phyloP scores from a whole-genome alignment of 2,329 filamentous ascomycete genomes.

The Torrubiellomyces zombiae region DNA sequence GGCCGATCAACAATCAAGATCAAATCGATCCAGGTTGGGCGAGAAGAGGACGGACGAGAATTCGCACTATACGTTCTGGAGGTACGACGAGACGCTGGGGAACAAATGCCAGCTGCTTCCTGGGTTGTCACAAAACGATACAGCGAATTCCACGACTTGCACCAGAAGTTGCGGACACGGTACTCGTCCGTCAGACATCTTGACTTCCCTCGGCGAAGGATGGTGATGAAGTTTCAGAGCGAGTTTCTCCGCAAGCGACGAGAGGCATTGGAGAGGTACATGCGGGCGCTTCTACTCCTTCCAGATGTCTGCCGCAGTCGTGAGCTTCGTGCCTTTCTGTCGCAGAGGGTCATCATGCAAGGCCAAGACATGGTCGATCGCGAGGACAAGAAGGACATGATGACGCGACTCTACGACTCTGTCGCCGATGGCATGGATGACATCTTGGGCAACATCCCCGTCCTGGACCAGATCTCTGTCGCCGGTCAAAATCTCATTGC shows the following conservation, averaged over 20 bases:
- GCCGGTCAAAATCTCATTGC: conserved; percentile 84
- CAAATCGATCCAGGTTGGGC: conserved; percentile 81
- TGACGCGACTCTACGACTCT: conserved; percentile 87
- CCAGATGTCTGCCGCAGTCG: conserved; percentile 90
- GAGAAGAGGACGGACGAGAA: conserved; percentile 82
- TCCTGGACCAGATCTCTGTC: conserved; percentile 82
- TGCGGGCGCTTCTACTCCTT: conserved; percentile 64
- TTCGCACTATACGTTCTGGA: conserved; percentile 89
- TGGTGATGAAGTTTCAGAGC: conserved; percentile 92
- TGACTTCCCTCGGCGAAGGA: conserved; percentile 79
- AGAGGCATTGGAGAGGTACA: conserved; percentile 67
- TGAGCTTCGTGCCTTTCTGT: conserved; percentile 82
- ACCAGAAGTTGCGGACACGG: conserved; percentile 69
- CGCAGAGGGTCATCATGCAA: conserved; percentile 62
- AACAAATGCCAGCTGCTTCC: conserved; percentile 90
- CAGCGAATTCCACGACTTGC: conserved; percentile 90
- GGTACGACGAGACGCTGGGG: conserved; percentile 75
- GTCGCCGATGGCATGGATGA: conserved; percentile 98
- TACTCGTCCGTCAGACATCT: conserved; percentile 80
- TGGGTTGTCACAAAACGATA: conserved; percentile 91
- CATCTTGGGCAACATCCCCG: conserved; percentile 87
- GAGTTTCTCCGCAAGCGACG: conserved; percentile 89
- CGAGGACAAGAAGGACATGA: conserved; percentile 68
- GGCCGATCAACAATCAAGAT: conserved; percentile 81
- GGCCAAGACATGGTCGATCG: conserved; percentile 38